phyloP scores from a whole-genome alignment of 2,329 filamentous ascomycete species.

The Blastomyces emzantsi region DNA sequence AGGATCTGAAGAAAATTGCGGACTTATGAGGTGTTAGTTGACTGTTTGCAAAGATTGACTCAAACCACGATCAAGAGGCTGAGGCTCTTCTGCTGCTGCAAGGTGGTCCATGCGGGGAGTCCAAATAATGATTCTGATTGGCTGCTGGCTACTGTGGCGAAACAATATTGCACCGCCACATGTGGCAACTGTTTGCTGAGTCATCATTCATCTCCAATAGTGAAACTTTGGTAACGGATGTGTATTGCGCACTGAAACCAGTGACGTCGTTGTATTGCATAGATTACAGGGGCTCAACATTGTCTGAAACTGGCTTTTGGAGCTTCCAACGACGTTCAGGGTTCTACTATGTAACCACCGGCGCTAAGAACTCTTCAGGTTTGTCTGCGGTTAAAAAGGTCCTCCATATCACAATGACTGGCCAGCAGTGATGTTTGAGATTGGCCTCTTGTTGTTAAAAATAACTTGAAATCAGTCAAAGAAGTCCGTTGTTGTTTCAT shows the following conservation, averaged over 20 bases:
- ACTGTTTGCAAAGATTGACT: neutral
- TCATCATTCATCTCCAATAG: neutral
- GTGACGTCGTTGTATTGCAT: neutral
- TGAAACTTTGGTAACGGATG: neutral
- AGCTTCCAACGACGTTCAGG: neutral
- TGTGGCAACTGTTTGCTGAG: neutral
- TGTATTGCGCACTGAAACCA: neutral
- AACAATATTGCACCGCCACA: neutral
- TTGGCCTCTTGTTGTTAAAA: neutral
- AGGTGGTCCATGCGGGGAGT: neutral
- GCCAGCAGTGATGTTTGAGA: neutral
- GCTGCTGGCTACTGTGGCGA: neutral
- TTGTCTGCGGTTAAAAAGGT: neutral
- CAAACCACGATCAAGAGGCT: neutral
- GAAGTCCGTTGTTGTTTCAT: constrained; percentile 5
- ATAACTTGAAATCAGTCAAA: constrained; percentile 3
- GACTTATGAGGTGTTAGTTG: neutral
- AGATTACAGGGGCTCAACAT: neutral
- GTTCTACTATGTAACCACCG: neutral
- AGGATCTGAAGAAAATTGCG: neutral
- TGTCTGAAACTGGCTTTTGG: neutral
- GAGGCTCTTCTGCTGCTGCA: neutral
- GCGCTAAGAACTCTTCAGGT: neutral
- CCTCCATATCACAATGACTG: constrained; percentile 4
- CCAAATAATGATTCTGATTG: neutral